These are phyloP conservation scores for Candolleomyces efflorescens DNA, from an alignment of 768 basidiomycete genomes.

Conservation along the genomic window DNA sequence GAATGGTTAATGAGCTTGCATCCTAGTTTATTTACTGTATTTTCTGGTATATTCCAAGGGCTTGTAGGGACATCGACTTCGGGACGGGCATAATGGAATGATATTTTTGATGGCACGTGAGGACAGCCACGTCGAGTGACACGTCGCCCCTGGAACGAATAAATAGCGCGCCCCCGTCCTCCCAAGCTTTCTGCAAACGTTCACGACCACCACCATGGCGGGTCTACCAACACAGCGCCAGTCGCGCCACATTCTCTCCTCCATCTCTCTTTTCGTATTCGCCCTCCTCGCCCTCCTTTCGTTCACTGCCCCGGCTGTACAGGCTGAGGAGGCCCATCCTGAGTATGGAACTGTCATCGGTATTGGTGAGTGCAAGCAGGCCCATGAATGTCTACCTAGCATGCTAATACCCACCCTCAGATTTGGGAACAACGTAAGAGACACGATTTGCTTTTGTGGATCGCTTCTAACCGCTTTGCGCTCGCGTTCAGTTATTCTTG, in stretches of 20 bases:
- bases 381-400: background rate
- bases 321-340: slow-evolving; percentile 61
- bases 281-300: slow-evolving; percentile 68
- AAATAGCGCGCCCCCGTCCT: background rate
- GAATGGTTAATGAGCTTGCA: background rate
- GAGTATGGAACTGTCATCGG: slow-evolving; percentile 94
- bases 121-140: slow-evolving; percentile 19
- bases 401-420: slow-evolving; percentile 31
- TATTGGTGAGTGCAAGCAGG: slow-evolving; percentile 57
- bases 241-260: slow-evolving; percentile 51
- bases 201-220: slow-evolving; percentile 28
- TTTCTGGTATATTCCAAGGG: background rate
- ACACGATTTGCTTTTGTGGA: background rate
- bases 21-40: background rate
- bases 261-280: slow-evolving; percentile 57
- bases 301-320: slow-evolving; percentile 58
- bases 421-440: slow-evolving; percentile 86
- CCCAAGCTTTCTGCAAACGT: slow-evolving; percentile 19
- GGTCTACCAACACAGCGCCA: slow-evolving; percentile 51
- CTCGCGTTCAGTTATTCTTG: slow-evolving; percentile 73
- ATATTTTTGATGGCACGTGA: background rate
- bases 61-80: background rate
- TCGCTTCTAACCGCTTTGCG: slow-evolving; percentile 20
- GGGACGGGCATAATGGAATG: background rate
- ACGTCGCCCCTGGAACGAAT: slow-evolving; percentile 21